Percentiles rank a stretch among this genome's conserved stretches.
Conservation (phyloP, 495 filamentous ascomycete species). For the Aspergillus cavernicola region DNA sequence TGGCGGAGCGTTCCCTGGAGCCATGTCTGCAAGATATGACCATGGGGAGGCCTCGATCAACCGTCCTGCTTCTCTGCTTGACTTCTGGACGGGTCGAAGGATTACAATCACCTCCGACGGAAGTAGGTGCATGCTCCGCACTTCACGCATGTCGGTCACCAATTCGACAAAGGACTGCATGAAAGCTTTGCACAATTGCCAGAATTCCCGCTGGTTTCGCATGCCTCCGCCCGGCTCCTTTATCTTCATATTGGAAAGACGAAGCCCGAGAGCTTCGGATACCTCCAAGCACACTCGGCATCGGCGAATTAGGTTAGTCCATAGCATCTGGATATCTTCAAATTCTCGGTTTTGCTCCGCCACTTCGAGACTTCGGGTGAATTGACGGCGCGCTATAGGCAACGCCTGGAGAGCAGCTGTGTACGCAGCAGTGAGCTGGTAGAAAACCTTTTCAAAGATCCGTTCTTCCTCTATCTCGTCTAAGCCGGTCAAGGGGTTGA, state of each 20-base stretch:
- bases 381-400: slow-evolving; percentile 60
- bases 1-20: slow-evolving; percentile 23
- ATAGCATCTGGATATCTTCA: slow-evolving; percentile 57
- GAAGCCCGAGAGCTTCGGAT: slow-evolving; percentile 62
- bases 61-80: slow-evolving; percentile 69
- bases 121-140: slow-evolving; percentile 59
- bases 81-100: slow-evolving; percentile 71
- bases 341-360: slow-evolving; percentile 42
- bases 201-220: slow-evolving; percentile 74
- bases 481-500: slow-evolving; percentile 49
- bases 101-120: slow-evolving; percentile 63
- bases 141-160: slow-evolving; percentile 65
- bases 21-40: slow-evolving; percentile 51
- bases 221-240: slow-evolving; percentile 69
- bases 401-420: slow-evolving; percentile 63
- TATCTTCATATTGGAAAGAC: slow-evolving; percentile 74
- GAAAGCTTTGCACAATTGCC: slow-evolving; percentile 74
- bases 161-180: slow-evolving; percentile 73
- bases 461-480: slow-evolving; percentile 73
- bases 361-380: slow-evolving; percentile 47
- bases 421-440: slow-evolving; percentile 63
- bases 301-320: slow-evolving; percentile 65
- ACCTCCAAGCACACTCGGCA: slow-evolving; percentile 60
- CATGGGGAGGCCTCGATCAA: slow-evolving; percentile 76
- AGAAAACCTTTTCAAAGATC: slow-evolving; percentile 75